Conservation (phyloP, 345 rosid genomes). For the Euphorbia tirucalli region DNA sequence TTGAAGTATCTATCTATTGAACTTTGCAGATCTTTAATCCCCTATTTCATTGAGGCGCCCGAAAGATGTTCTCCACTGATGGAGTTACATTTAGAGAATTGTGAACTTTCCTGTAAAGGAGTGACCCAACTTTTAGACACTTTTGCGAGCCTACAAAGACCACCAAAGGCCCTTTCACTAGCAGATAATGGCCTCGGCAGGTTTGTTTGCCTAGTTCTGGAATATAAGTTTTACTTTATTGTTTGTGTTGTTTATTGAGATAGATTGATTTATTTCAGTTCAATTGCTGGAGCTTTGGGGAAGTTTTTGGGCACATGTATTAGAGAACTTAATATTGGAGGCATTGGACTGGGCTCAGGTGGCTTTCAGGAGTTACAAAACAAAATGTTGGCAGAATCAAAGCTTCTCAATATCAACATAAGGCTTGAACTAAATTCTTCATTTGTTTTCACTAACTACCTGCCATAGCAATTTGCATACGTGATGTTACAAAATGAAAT, state of each 20-base stretch:
- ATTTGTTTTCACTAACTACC: slow-evolving; percentile 6
- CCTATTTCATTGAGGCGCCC: slow-evolving; percentile 54
- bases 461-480: not conserved
- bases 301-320: slow-evolving; percentile 42
- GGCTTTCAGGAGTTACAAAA: slow-evolving; percentile 64
- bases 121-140: slow-evolving; percentile 52
- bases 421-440: slow-evolving; percentile 45
- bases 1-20: slow-evolving; percentile 18
- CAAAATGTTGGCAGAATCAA: slow-evolving; percentile 33
- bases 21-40: slow-evolving; percentile 63
- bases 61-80: slow-evolving; percentile 42
- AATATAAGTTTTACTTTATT: slow-evolving; percentile 15
- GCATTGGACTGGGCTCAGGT: slow-evolving; percentile 68
- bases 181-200: slow-evolving; percentile 83
- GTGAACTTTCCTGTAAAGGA: slow-evolving; percentile 71
- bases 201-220: slow-evolving; percentile 35
- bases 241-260: slow-evolving; percentile 10
- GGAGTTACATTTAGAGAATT: slow-evolving; percentile 63
- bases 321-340: slow-evolving; percentile 59
- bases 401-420: slow-evolving; percentile 60
- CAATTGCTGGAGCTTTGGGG: slow-evolving; percentile 57
- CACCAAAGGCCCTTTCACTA: slow-evolving; percentile 57
- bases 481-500: slow-evolving; percentile 9
- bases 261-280: slow-evolving; percentile 40
- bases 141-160: slow-evolving; percentile 45